Conservation (phyloP, 2,329 filamentous ascomycete species). For the Penicillium sp. region DNA sequence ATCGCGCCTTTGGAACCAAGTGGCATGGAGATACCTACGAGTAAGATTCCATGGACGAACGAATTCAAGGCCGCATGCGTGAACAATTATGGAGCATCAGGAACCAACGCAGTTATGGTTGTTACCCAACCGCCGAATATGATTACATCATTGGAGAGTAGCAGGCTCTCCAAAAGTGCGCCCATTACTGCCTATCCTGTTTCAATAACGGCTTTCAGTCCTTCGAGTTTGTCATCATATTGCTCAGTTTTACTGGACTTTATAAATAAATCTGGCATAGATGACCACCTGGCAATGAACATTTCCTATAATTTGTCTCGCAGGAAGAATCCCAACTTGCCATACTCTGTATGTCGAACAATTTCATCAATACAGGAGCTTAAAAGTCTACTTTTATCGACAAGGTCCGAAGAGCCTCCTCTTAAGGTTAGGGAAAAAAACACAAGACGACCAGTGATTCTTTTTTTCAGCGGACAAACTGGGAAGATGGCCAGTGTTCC, state of each 20-base stretch:
- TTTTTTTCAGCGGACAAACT: slow-evolving; percentile 40
- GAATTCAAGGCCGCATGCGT: slow-evolving; percentile 17
- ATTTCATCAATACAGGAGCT: neutral
- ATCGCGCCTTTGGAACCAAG: neutral
- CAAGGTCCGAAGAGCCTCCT: neutral
- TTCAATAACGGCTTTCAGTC: too few species aligned
- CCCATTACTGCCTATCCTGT: neutral
- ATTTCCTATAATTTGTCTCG: too few species aligned
- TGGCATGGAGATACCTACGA: neutral
- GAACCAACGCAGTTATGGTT: slow-evolving; percentile 39
- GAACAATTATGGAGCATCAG: slow-evolving; percentile 33
- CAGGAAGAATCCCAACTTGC: too few species aligned
- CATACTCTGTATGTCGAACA: too few species aligned
- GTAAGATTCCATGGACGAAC: slow-evolving; percentile 14
- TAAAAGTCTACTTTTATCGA: neutral
- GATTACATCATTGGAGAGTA: slow-evolving; percentile 40
- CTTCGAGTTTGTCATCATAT: too few species aligned
- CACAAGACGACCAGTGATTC: slow-evolving; percentile 21
- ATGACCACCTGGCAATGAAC: too few species aligned
- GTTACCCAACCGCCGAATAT: too few species aligned
- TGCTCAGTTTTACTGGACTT: too few species aligned
- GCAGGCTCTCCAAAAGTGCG: neutral
- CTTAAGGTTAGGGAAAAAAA: too few species aligned
- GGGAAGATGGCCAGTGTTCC: neutral
- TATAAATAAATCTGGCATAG: too few species aligned